Evolutionary conservation across 441 rosid species (phyloP).

Genomic region (Gossypium gossypioides): DNA sequence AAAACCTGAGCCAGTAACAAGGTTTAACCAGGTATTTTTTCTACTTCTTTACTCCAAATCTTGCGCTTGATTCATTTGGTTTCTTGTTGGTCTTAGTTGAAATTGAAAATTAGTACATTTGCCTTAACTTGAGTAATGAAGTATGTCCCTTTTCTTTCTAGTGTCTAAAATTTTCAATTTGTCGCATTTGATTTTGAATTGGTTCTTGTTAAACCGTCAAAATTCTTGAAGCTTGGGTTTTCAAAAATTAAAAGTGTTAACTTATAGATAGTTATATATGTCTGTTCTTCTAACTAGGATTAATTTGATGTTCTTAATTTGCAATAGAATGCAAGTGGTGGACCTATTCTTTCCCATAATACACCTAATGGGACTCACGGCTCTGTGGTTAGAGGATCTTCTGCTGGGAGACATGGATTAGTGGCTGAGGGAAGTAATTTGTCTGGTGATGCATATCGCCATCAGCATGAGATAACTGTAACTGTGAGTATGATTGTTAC

Average conservation of each 20-base stretch:
- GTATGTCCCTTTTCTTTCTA: background rate
- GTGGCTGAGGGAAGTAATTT: constrained; percentile 35
- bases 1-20: constrained; percentile 29
- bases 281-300: constrained; percentile 12
- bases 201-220: background rate
- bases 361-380: constrained; percentile 33
- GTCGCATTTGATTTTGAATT: background rate
- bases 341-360: constrained; percentile 32
- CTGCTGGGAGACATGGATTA: constrained; percentile 38
- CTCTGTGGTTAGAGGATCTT: constrained; percentile 34
- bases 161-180: background rate
- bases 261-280: background rate
- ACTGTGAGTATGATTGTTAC: constrained; percentile 32
- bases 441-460: constrained; percentile 63
- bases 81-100: background rate
- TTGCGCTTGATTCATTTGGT: background rate
- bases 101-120: background rate
- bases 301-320: constrained; percentile 31
- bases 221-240: background rate
- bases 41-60: background rate
- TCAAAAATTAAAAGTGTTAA: background rate
- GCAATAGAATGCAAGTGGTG: constrained; percentile 34
- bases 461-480: constrained; percentile 78
- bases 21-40: constrained; percentile 34
- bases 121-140: background rate